Evolutionary conservation across 169 alveolate genomes (phyloP).

Genomic region (Cryptosporidium baileyi): DNA sequence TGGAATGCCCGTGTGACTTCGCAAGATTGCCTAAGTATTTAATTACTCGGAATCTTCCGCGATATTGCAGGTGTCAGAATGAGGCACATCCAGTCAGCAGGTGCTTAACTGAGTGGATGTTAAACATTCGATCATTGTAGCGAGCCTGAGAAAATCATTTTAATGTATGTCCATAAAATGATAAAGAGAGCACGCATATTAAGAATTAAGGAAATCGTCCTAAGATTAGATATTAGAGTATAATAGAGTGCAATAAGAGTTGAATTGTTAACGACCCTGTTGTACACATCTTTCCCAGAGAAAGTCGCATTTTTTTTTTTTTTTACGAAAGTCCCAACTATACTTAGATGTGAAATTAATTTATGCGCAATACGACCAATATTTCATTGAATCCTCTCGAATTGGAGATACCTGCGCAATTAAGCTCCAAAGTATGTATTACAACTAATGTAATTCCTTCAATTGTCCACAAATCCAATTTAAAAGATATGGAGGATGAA

Average conservation of each 20-base stretch:
- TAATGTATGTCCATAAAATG: background rate
- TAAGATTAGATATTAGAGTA: background rate
- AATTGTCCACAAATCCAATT: background rate
- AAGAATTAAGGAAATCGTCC: background rate
- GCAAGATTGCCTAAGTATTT: no score
- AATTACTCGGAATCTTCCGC: no score
- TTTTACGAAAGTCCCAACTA: slow-evolving; percentile 5
- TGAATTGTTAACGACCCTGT: slow-evolving; percentile 14
- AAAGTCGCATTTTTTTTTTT: background rate
- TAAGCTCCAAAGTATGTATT: background rate
- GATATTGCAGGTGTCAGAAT: background rate
- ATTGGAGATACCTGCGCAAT: slow-evolving; percentile 68
- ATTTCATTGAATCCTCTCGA: background rate
- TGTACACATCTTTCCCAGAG: slow-evolving; percentile 45
- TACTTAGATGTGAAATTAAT: background rate
- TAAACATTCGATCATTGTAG: slow-evolving; percentile 17
- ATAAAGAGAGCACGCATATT: slow-evolving; percentile 61
- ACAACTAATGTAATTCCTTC: background rate
- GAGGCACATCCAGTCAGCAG: slow-evolving; percentile 17
- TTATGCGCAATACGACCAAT: slow-evolving; percentile 61
- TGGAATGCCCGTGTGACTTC: no score
- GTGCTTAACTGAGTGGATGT: background rate
- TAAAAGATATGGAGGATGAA: background rate
- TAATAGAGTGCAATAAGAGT: no score
- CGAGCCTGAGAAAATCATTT: slow-evolving; percentile 67